Conservation (phyloP, 768 basidiomycete species). For the Auriculariales sp. region DNA sequence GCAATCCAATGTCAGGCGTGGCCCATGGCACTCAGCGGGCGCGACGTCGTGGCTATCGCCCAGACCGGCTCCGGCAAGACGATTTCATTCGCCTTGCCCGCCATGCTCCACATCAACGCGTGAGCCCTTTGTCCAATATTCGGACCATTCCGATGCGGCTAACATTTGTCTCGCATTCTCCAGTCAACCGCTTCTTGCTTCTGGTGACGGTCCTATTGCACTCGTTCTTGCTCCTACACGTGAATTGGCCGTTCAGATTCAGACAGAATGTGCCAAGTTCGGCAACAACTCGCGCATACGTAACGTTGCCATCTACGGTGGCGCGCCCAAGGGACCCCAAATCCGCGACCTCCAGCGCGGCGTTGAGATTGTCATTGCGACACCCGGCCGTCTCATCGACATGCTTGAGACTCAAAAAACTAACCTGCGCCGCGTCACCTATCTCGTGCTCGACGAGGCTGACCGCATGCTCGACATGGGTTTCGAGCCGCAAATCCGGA, state of each 20-base stretch:
- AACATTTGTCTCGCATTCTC: slow-evolving; percentile 2
- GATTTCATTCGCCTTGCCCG: slow-evolving; percentile 93
- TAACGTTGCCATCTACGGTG: slow-evolving; percentile 97
- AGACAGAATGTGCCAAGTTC: slow-evolving; percentile 97
- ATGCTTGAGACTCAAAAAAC: slow-evolving; percentile 97
- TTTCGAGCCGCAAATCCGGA: slow-evolving; percentile 98
- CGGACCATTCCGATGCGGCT: slow-evolving; percentile 7
- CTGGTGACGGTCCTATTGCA: slow-evolving; percentile 95
- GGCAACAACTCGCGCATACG: slow-evolving; percentile 90
- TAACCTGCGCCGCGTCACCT: slow-evolving; percentile 89
- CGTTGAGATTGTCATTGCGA: slow-evolving; percentile 97
- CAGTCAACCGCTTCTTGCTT: slow-evolving; percentile 81
- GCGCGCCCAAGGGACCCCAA: slow-evolving; percentile 96
- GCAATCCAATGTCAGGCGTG: slow-evolving; percentile 98
- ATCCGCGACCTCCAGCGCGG: slow-evolving; percentile 96
- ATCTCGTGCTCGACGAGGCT: slow-evolving; percentile 98
- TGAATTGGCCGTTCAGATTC: slow-evolving; percentile 97
- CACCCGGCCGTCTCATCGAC: slow-evolving; percentile 97
- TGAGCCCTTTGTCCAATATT: slow-evolving; percentile 15
- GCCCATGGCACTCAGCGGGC: slow-evolving; percentile 94
- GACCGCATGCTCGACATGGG: slow-evolving; percentile 99
- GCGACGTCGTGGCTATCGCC: slow-evolving; percentile 91
- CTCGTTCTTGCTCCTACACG: slow-evolving; percentile 94
- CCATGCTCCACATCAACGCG: slow-evolving; percentile 99
- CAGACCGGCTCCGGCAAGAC: slow-evolving; percentile 99